phyloP scores from a whole-genome alignment of 1,284 basidiomycete species.

The Cryptococcus hybrid region DNA sequence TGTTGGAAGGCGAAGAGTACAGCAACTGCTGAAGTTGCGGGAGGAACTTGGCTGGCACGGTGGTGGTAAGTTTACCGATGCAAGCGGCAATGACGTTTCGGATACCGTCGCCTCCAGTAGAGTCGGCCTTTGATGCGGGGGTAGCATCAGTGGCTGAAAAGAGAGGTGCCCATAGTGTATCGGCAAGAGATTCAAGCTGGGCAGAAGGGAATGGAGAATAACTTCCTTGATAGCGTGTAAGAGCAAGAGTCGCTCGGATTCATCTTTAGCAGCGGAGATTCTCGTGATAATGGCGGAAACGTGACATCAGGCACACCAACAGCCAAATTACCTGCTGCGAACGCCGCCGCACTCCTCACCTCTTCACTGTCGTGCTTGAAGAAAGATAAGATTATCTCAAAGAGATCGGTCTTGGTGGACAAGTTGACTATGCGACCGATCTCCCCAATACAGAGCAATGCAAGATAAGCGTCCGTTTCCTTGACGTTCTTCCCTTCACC shows the following conservation, averaged over 20 bases:
- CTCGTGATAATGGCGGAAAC: constrained; percentile 80
- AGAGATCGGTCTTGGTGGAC: constrained; percentile 70
- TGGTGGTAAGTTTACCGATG: constrained; percentile 89
- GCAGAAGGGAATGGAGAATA: constrained; percentile 80
- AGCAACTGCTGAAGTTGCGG: constrained; percentile 70
- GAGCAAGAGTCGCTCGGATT: constrained; percentile 75
- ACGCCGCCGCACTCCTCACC: constrained; percentile 80
- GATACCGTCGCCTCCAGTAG: constrained; percentile 79
- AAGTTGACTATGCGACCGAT: constrained; percentile 87
- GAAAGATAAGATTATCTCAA: constrained; percentile 67
- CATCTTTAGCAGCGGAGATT: constrained; percentile 62
- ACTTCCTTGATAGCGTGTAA: constrained; percentile 93
- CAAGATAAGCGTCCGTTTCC: constrained; percentile 64
- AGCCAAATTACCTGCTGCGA: constrained; percentile 93
- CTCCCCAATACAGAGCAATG: constrained; percentile 83
- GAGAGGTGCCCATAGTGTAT: constrained; percentile 83
- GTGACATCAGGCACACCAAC: constrained; percentile 81
- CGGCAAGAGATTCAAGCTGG: constrained; percentile 79
- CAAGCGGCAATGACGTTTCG: constrained; percentile 95
- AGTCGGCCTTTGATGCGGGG: constrained; percentile 5
- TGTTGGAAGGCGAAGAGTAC: constrained; percentile 57
- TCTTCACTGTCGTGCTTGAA: constrained; percentile 80
- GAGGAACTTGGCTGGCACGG: constrained; percentile 82
- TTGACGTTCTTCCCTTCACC: constrained; percentile 59
- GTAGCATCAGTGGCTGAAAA: constrained; percentile 68